Conservation (phyloP, 257 asterid genomes). For the Solanum chiquidenum region DNA sequence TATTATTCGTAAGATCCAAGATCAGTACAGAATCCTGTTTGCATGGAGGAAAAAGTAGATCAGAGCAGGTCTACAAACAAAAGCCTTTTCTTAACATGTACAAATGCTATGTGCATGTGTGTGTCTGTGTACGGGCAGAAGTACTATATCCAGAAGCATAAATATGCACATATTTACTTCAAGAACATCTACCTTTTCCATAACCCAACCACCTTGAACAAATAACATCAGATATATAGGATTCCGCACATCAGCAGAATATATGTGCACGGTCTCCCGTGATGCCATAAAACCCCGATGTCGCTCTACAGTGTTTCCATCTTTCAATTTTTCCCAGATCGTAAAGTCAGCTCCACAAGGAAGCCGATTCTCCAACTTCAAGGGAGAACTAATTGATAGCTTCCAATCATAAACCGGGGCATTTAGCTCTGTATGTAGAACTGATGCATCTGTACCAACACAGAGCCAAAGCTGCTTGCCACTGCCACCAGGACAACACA, state of each 20-base stretch:
- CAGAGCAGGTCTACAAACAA: conserved; percentile 1
- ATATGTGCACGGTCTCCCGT: conserved; percentile 70
- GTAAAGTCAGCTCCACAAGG: conserved; percentile 78
- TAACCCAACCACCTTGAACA: conserved; percentile 87
- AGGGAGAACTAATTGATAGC: conserved; percentile 77
- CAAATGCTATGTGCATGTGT: background rate
- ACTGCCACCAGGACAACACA: conserved; percentile 69
- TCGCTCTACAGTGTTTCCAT: conserved; percentile 69
- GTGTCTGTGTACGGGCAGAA: background rate
- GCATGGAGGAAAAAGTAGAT: conserved; percentile 7
- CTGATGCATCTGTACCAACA: conserved; percentile 80
- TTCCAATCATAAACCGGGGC: conserved; percentile 93
- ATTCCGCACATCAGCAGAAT: conserved; percentile 83
- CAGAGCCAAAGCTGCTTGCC: conserved; percentile 85
- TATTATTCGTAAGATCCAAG: conserved; percentile 63
- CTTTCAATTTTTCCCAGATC: conserved; percentile 66
- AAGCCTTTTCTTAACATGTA: background rate
- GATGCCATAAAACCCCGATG: conserved; percentile 68
- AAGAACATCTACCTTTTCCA: conserved; percentile 69
- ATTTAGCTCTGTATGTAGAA: conserved; percentile 84
- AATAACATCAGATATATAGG: conserved; percentile 56
- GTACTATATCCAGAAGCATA: background rate
- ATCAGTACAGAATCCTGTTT: conserved; percentile 72
- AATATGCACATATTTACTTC: background rate
- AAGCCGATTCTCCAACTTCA: conserved; percentile 91